Conservation (phyloP, 495 filamentous ascomycete genomes). For the Lasiosphaeria hispida region DNA sequence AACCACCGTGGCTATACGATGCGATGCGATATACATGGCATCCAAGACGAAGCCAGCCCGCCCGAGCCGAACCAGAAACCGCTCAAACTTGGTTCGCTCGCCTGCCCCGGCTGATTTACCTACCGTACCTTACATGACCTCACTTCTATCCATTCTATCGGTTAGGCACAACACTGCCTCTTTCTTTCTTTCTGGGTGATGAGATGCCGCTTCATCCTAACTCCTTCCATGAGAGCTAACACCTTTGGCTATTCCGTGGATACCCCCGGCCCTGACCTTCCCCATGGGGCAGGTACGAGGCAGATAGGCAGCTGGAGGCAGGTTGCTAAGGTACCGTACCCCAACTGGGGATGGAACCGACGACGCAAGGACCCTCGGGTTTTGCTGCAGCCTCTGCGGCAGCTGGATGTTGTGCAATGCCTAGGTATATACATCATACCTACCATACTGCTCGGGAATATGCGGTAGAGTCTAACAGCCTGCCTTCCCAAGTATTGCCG, state of each 20-base stretch:
- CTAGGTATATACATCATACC: background rate
- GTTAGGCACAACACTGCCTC: background rate
- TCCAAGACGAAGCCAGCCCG: background rate
- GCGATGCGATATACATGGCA: conserved; percentile 9
- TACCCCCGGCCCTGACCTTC: too few relatives aligned
- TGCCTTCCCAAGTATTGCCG: background rate
- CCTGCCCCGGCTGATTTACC: conserved; percentile 17
- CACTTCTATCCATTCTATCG: background rate
- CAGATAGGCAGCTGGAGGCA: too few relatives aligned
- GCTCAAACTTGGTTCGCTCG: conserved; percentile 19
- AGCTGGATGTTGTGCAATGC: too few relatives aligned
- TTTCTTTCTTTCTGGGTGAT: background rate
- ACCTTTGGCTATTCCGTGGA: too few relatives aligned
- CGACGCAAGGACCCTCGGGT: background rate
- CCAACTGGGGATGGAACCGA: too few relatives aligned
- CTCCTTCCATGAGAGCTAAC: too few relatives aligned
- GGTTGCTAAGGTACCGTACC: too few relatives aligned
- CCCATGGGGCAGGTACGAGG: too few relatives aligned
- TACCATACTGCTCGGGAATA: conserved; percentile 15
- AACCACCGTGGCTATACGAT: conserved; percentile 4
- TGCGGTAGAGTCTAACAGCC: conserved; percentile 16
- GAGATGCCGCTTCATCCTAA: background rate
- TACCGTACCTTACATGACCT: conserved; percentile 4
- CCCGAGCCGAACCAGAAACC: conserved; percentile 25
- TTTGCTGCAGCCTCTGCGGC: too few relatives aligned